phyloP scores from a whole-genome alignment of 768 basidiomycete genomes.

The Hemileccinum impolitum region DNA sequence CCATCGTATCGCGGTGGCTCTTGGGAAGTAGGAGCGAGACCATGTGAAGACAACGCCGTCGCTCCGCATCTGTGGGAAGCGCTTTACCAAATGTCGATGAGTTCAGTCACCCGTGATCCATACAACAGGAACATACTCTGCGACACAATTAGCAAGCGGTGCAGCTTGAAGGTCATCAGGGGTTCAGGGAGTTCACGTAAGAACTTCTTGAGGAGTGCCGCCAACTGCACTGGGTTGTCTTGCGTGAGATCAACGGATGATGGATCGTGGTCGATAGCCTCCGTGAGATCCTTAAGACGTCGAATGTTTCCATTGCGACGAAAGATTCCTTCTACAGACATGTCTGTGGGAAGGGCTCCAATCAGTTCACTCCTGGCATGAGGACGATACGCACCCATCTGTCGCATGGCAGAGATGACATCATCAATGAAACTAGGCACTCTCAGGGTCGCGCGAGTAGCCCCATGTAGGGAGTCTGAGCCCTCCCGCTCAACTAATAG shows the following conservation, averaged over 20 bases:
- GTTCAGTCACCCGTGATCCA: constrained; percentile 3
- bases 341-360: constrained; percentile 53
- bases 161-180: constrained; percentile 90
- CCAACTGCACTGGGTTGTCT: constrained; percentile 96
- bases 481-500: constrained; percentile 91
- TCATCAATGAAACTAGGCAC: constrained; percentile 99
- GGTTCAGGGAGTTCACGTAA: constrained; percentile 95
- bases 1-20: constrained; percentile 94
- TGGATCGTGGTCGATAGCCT: constrained; percentile 92
- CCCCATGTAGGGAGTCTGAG: constrained; percentile 90
- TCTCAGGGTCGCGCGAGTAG: constrained; percentile 76
- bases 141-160: constrained; percentile 82
- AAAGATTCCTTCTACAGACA: constrained; percentile 99
- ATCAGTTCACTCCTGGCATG: background rate
- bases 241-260: constrained; percentile 86
- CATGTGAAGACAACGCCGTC: constrained; percentile 80
- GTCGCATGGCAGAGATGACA: constrained; percentile 95
- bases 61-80: constrained; percentile 71
- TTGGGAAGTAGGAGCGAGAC: constrained; percentile 86
- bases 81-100: constrained; percentile 38
- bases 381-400: constrained; percentile 75
- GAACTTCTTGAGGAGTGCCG: constrained; percentile 96
- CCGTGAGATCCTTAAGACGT: constrained; percentile 84
- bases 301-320: constrained; percentile 97
- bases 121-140: constrained; percentile 59